phyloP scores from a whole-genome alignment of 257 asterid species.

The Ocimum tenuiflorum region DNA sequence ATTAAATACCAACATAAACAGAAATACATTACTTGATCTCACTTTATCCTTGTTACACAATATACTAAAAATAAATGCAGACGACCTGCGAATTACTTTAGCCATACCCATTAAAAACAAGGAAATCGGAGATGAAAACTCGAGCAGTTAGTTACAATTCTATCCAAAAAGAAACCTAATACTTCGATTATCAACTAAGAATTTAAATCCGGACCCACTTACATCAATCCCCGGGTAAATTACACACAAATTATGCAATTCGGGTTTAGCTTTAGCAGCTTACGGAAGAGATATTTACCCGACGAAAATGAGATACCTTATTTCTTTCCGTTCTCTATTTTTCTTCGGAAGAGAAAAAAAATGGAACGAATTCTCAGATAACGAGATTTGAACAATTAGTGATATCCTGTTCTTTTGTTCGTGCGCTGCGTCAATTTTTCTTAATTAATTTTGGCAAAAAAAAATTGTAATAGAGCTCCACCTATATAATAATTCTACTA shows the following conservation, averaged over 20 bases:
- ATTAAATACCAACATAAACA: background rate
- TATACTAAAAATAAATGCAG: background rate
- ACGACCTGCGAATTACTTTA: background rate
- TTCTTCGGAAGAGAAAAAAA: constrained; percentile 4
- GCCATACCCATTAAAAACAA: constrained; percentile 8
- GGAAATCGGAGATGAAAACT: constrained; percentile 17
- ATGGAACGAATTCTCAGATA: background rate
- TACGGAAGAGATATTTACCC: constrained; percentile 15
- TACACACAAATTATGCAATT: constrained; percentile 1
- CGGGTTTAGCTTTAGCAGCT: constrained; percentile 23
- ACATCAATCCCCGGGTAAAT: constrained; percentile 24
- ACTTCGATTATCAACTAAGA: constrained; percentile 9
- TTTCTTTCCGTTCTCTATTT: background rate
- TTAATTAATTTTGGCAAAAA: no score
- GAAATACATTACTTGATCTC: background rate
- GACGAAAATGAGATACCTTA: constrained; percentile 1
- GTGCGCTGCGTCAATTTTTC: constrained; percentile 12
- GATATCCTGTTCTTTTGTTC: constrained; percentile 6
- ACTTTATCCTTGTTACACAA: background rate
- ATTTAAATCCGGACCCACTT: constrained; percentile 38
- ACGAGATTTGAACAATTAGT: constrained; percentile 19
- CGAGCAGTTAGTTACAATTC: constrained; percentile 17
- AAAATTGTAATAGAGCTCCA: no score
- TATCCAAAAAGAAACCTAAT: constrained; percentile 20
- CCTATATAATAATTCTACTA: no score